phyloP scores from a whole-genome alignment of 352 stramenopile species.

The Globisporangium splendens region DNA sequence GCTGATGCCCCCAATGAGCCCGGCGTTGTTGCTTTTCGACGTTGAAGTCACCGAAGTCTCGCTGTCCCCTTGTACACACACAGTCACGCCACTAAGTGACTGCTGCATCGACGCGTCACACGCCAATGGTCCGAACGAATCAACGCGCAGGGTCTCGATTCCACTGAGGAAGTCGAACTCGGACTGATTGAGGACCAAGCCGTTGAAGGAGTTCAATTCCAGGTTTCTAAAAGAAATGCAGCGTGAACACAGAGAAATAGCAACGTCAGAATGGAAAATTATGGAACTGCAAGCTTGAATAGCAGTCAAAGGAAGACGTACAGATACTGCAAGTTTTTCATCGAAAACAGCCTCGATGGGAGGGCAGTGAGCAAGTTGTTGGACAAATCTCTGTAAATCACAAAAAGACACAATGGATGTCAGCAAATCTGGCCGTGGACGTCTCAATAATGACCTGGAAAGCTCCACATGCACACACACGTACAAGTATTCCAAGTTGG shows the following conservation, averaged over 20 bases:
- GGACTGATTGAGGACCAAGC: neutral
- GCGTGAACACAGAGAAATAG: too few species aligned
- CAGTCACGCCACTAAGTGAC: neutral
- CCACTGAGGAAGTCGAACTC: conserved; percentile 9
- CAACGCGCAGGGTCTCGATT: conserved; percentile 9
- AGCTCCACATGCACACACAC: neutral
- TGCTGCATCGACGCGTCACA: conserved; percentile 3
- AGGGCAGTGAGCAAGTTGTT: conserved; percentile 15
- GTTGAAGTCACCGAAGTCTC: neutral
- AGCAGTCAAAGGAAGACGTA: conserved; percentile 1
- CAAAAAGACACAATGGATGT: neutral
- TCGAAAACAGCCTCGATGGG: conserved; percentile 6
- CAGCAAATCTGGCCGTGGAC: neutral
- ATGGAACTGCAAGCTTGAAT: too few species aligned
- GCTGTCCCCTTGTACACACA: conserved; percentile 4
- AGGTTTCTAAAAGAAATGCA: conserved; percentile 8
- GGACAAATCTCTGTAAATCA: conserved; percentile 6
- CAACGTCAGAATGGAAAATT: too few species aligned
- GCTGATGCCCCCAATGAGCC: conserved; percentile 5
- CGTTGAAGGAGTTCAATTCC: conserved; percentile 10
- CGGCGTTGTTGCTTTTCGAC: neutral
- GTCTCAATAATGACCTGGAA: neutral
- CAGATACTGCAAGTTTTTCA: conserved; percentile 14
- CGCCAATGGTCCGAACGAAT: conserved; percentile 5
- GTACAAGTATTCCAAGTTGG: conserved; percentile 13